phyloP scores from a whole-genome alignment of 306 rosid genomes.

The Dalbergia oliveri region DNA sequence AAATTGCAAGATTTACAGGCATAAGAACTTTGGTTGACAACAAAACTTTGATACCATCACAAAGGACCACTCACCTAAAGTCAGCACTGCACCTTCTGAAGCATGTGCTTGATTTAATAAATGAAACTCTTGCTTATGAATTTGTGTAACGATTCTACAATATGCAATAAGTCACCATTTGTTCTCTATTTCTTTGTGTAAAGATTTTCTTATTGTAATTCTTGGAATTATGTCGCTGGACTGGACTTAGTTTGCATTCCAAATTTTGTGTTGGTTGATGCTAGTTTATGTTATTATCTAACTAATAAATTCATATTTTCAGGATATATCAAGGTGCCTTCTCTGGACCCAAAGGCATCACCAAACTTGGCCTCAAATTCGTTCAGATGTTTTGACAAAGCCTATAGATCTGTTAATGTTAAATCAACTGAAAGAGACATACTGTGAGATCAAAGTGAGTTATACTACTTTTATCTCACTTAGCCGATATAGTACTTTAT shows the following conservation, averaged over 20 bases:
- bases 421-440: conserved; percentile 85
- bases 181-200: conserved; percentile 22
- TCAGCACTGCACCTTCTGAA: conserved; percentile 18
- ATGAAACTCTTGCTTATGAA: background rate
- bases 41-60: background rate
- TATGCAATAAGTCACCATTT: conserved; percentile 13
- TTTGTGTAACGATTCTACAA: background rate
- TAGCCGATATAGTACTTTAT: conserved; percentile 1
- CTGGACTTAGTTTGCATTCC: background rate
- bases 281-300: conserved; percentile 21
- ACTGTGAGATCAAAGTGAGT: conserved; percentile 90
- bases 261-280: conserved; percentile 32
- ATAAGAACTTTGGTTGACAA: conserved; percentile 9
- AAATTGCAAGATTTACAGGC: conserved; percentile 20
- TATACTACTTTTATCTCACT: conserved; percentile 32
- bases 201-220: conserved; percentile 14
- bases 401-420: conserved; percentile 87
- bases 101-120: conserved; percentile 7
- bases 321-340: conserved; percentile 94
- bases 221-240: conserved; percentile 12
- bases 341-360: conserved; percentile 98
- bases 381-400: conserved; percentile 82
- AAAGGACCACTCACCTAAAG: conserved; percentile 8
- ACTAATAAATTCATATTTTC: conserved; percentile 44
- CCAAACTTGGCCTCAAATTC: conserved; percentile 96